Evolutionary conservation across 257 asterid species (phyloP), one percentile per base, ranked within the genome.

Genomic region (Przewalskia tangutica): DNA sequence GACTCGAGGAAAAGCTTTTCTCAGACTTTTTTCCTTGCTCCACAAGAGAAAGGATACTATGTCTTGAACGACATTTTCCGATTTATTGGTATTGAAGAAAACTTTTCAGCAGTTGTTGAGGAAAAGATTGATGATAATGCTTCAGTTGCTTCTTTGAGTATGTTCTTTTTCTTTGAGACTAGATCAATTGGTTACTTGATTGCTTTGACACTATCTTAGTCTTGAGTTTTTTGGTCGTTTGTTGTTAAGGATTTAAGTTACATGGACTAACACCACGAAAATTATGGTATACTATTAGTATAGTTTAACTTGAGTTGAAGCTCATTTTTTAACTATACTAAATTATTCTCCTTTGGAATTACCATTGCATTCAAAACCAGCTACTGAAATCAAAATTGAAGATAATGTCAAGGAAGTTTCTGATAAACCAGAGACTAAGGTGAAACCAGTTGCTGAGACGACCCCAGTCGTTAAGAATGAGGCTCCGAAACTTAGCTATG

Each of bases 11-110:
- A 20, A 82, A 77, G 77, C 40, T 90, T 92, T 50, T 23, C 18
- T 53, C 98, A 95, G 38, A 89, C 92, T 1, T 95, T 93, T 81
- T 87, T 93, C 32, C 84, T 95, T 70, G 95, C 94, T 7, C 85
- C 84, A 82, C 92, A 91, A 53, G 89, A 84, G 32, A 90, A 8
- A 0, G 91, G 93, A 10, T 92, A 40, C 81, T 93, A 38, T 70
- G 92, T 94, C 16, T 73, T 84, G 87, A 94, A 94, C 27, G 97
- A 94, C 54, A 88, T 90, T 53, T 89, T 91, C 17, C 85, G 81
- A 16, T 14, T 83, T 73, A 8, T 73, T 13, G 60, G 1, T 1
- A 8, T 6, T 27, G 32, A 27, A 0, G 44, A 48, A 4, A 4
- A 48, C 23, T 73, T 60, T 73, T 23, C 60, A 73, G 12, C 42